phyloP scores from a whole-genome alignment of 2,329 filamentous ascomycete genomes.

The Ceratocystis lukuohia region DNA sequence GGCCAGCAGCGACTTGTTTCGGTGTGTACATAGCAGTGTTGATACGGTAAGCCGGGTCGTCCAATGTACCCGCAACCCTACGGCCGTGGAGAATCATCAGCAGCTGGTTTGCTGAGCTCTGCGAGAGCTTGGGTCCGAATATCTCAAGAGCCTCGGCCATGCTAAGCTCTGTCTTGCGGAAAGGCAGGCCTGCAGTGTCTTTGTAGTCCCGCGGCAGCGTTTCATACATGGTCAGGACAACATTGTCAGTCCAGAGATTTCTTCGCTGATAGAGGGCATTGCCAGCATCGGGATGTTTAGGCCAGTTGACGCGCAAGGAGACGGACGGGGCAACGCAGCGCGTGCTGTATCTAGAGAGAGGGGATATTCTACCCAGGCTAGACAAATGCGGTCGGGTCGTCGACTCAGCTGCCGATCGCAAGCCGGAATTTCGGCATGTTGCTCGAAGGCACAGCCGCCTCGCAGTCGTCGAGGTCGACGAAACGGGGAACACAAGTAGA shows the following conservation, averaged over 20 bases:
- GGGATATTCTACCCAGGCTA: constrained; percentile 9
- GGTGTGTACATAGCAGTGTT: constrained; percentile 35
- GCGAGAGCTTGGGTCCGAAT: constrained; percentile 37
- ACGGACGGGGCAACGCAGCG: constrained; percentile 3
- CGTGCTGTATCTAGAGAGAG: constrained; percentile 11
- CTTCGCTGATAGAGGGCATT: constrained; percentile 8
- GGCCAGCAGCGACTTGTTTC: constrained; percentile 33
- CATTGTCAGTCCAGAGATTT: constrained; percentile 20
- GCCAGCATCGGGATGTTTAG: neutral
- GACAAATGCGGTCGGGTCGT: constrained; percentile 15
- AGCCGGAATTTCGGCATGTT: constrained; percentile 9
- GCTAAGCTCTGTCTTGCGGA: constrained; percentile 37
- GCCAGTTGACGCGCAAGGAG: constrained; percentile 17
- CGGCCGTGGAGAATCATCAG: constrained; percentile 48
- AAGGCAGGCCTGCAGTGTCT: constrained; percentile 42
- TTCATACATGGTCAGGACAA: constrained; percentile 39
- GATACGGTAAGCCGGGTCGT: constrained; percentile 39
- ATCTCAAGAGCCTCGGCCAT: constrained; percentile 34
- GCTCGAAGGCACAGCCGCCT: constrained; percentile 14
- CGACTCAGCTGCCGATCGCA: neutral
- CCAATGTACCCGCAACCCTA: constrained; percentile 49
- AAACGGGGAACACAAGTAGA: constrained; percentile 19
- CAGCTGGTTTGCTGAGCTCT: constrained; percentile 37
- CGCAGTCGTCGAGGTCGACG: constrained; percentile 10
- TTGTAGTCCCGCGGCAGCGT: constrained; percentile 44